A percentile compares a stretch with the other conserved stretches of the same genome.
phyloP scores from a whole-genome alignment of 2,329 filamentous ascomycete genomes.

The Fusarium dlaminii region DNA sequence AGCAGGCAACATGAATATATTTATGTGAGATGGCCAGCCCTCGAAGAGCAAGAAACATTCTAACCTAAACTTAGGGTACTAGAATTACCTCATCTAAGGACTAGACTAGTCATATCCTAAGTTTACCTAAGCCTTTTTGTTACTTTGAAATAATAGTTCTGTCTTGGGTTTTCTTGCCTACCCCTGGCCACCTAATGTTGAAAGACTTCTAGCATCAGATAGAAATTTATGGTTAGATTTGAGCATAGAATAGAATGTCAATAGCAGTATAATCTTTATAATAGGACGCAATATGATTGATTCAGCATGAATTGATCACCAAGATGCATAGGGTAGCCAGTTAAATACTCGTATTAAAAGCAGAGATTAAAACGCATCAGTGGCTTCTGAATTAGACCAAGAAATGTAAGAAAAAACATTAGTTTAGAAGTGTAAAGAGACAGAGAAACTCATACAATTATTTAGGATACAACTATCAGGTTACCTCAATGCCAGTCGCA shows the following conservation, averaged over 20 bases:
- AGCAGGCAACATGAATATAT: not conserved
- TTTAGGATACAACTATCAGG: not conserved
- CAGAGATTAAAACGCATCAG: not conserved
- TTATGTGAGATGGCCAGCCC: not conserved
- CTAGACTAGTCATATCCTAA: not conserved
- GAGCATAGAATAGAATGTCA: rapidly evolving
- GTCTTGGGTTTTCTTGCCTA: too few relatives aligned
- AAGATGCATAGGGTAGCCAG: not conserved
- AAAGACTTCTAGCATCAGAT: not conserved
- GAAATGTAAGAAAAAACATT: not conserved
- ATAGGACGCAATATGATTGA: not conserved
- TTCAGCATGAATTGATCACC: rapidly evolving
- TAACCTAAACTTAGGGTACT: not conserved
- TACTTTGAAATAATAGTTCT: too few relatives aligned
- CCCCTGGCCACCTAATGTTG: not conserved
- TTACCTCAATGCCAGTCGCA: not conserved
- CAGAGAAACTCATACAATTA: not conserved
- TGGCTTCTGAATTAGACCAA: too few relatives aligned
- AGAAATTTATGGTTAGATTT: not conserved
- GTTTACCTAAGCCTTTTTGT: not conserved
- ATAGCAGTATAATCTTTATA: rapidly evolving
- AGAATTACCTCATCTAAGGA: not conserved
- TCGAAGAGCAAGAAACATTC: not conserved
- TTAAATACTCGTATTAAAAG: not conserved
- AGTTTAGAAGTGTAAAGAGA: not conserved